Evolutionary conservation across 208 protist genomes (phyloP).

Genomic region (Strigomonas culicis): DNA sequence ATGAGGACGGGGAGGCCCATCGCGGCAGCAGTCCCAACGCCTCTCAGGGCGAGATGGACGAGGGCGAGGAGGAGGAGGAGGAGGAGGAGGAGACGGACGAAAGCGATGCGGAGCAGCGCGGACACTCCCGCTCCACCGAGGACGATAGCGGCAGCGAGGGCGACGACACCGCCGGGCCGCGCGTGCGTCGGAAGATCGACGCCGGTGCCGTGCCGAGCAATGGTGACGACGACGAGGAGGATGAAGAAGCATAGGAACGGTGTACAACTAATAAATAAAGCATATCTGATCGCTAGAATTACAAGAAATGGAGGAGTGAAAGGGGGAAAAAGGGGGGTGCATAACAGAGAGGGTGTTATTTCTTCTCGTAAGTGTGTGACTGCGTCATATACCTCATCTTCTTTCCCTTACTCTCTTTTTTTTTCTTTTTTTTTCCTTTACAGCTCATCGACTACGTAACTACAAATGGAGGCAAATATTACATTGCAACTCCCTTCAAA

Average conservation of each 20-base stretch:
- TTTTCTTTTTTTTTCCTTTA: conserved; percentile 5
- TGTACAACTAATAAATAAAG: too few relatives aligned
- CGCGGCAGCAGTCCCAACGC: not conserved
- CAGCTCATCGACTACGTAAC: not conserved
- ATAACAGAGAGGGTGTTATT: too few relatives aligned
- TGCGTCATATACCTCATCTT: too few relatives aligned
- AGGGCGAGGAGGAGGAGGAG: conserved; percentile 10
- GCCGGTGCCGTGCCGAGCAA: not conserved
- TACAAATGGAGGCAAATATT: conserved; percentile 1
- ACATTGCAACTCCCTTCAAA: not conserved
- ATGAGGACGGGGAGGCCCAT: not conserved
- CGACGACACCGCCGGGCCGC: not conserved
- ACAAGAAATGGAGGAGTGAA: too few relatives aligned
- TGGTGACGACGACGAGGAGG: not conserved
- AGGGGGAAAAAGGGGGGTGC: too few relatives aligned
- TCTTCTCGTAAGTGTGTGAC: too few relatives aligned
- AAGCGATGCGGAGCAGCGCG: too few relatives aligned
- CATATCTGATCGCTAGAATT: too few relatives aligned
- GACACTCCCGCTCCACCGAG: too few relatives aligned
- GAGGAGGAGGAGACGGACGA: not conserved
- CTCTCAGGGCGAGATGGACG: conserved; percentile 9
- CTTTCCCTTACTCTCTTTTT: not conserved
- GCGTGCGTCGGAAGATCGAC: not conserved
- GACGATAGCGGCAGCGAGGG: not conserved
- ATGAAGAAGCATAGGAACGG: too few relatives aligned